These are phyloP conservation scores for Fusarium irregulare DNA, from an alignment of 2,329 filamentous ascomycete genomes.

Conservation along the genomic window DNA sequence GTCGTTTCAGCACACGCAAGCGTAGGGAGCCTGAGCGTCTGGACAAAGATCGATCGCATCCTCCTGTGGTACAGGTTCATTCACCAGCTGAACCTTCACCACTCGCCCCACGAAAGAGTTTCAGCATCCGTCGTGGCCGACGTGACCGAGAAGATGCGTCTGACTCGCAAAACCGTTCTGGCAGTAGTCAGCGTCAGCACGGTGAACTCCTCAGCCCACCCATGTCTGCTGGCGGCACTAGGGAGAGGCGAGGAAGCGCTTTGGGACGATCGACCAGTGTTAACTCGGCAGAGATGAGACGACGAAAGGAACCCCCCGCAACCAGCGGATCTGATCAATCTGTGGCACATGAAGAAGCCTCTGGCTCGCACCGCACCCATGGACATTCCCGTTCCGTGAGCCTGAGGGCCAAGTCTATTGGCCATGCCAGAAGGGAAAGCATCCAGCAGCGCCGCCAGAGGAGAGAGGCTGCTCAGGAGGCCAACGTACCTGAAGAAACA, in stretches of 20 bases:
- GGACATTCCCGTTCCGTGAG: conserved; percentile 70
- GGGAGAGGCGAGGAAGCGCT: conserved; percentile 70
- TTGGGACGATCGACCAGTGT: conserved; percentile 91
- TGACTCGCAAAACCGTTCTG: conserved; percentile 63
- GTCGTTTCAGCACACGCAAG: conserved; percentile 90
- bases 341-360: conserved; percentile 64
- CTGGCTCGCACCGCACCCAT: conserved; percentile 63
- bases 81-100: conserved; percentile 73
- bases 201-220: conserved; percentile 83
- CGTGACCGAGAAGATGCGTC: conserved; percentile 64
- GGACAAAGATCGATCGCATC: conserved; percentile 74
- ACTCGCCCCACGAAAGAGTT: conserved; percentile 81
- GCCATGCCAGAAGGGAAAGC: conserved; percentile 89
- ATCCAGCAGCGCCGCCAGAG: conserved; percentile 86
- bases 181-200: conserved; percentile 76
- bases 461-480: conserved; percentile 77
- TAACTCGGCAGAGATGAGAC: conserved; percentile 84
- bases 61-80: conserved; percentile 81
- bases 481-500: conserved; percentile 90
- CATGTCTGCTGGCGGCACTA: conserved; percentile 66
- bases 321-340: conserved; percentile 86
- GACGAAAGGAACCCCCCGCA: conserved; percentile 76
- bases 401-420: conserved; percentile 84
- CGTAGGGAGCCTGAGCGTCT: conserved; percentile 74
- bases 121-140: conserved; percentile 77